Evolutionary conservation across 2,329 filamentous ascomycete genomes (phyloP), one percentile per base, ranked within the genome.

Genomic region (Fusarium papillatum): DNA sequence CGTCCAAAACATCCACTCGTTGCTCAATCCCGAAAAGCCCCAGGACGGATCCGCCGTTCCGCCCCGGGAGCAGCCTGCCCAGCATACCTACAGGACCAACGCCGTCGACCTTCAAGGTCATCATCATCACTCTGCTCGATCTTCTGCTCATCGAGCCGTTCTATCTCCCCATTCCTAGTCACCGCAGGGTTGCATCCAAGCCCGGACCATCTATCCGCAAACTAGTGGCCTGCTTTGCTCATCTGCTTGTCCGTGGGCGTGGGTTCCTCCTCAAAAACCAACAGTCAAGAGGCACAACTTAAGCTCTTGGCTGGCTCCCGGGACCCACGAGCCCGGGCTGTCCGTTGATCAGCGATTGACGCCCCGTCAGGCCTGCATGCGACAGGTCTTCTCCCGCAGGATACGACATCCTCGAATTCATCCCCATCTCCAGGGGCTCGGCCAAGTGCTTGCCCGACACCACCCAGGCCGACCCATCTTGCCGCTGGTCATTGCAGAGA

Each of bases 331-430:
- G 59, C 39, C 73, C 68, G 66, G 68, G 48, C 74, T 71, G 73
- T 70, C 66, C 62, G 72, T 78, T 78, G 76, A 80, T 80, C 78
- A 78, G 72, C 70, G 74, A 73, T 78, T 76, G 68, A 79, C 76
- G 68, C 78, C 76, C 76, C 72, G 70, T 77, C 71, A 75, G 70
- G 68, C 65, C 72, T 79, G 74, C 69, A 78, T 76, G 71, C 69
- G 68, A 78, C 75, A 79, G 69, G 66, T 69, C 66, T 69, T 70
- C 71, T 73, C 68, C 69, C 76, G 39, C 71, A 80, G 68, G 69
- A 78, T 70, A 69, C 73, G 69, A 72, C 75, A 26, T 71, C 71
- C 71, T 72, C 68, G 69, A 72, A 70, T 72, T 73, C 65, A 71
- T 63, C 57, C 64, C 72, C 55, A 74, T 72, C 60, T 61, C 64